Evolutionary conservation across 306 rosid species (phyloP).

Genomic region (Heteromeles arbutifolia): DNA sequence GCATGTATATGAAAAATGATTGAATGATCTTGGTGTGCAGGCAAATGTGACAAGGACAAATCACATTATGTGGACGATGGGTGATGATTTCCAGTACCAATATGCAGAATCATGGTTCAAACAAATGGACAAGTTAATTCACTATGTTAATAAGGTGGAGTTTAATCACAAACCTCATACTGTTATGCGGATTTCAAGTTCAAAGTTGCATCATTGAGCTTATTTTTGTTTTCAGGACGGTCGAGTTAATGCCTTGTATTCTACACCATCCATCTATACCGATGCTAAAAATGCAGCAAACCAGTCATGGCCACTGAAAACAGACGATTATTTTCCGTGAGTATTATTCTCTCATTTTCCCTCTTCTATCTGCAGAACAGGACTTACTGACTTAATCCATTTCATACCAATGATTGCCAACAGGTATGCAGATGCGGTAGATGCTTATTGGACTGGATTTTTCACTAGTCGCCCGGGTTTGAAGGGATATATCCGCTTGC

Average conservation of each 20-base stretch:
- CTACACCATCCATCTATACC: constrained; percentile 85
- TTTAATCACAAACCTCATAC: background rate
- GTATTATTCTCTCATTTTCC: background rate
- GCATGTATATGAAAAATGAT: constrained; percentile 8
- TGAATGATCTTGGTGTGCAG: constrained; percentile 30
- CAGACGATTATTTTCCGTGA: constrained; percentile 90
- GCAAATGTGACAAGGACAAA: constrained; percentile 77
- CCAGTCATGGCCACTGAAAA: constrained; percentile 79
- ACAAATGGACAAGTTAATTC: constrained; percentile 86
- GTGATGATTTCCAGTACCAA: constrained; percentile 86
- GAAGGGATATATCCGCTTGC: constrained; percentile 63
- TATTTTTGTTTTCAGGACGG: constrained; percentile 52
- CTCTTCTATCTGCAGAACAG: background rate
- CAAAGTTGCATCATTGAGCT: background rate
- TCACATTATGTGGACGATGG: constrained; percentile 98
- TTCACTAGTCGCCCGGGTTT: constrained; percentile 71
- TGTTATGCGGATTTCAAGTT: background rate
- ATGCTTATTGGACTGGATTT: constrained; percentile 88
- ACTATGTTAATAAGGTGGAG: constrained; percentile 73
- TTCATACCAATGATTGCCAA: constrained; percentile 13
- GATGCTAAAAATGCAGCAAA: constrained; percentile 73
- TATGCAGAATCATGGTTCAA: constrained; percentile 92
- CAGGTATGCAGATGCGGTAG: constrained; percentile 67
- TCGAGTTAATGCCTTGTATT: constrained; percentile 78
- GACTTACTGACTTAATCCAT: background rate